Evolutionary conservation across 192 early-diverging fungal species (phyloP).

Genomic region (Backusella luteola): DNA sequence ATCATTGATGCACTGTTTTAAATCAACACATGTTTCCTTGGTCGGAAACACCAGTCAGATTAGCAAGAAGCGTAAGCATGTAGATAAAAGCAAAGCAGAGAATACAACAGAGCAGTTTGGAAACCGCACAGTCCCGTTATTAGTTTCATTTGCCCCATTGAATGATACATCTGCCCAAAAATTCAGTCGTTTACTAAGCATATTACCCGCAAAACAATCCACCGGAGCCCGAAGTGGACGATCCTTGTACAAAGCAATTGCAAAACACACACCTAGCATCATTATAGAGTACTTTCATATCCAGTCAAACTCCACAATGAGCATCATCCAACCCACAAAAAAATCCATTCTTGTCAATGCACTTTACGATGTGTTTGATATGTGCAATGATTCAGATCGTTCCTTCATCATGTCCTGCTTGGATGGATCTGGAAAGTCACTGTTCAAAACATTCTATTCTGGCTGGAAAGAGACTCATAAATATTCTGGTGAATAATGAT

Average conservation of each 20-base stretch:
- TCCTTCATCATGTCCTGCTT: constrained; percentile 62
- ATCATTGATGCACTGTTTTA: constrained; percentile 58
- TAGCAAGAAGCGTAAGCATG: neutral
- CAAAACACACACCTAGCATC: constrained; percentile 49
- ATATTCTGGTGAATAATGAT: constrained; percentile 52
- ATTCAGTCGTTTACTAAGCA: constrained; percentile 12
- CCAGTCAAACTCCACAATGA: constrained; percentile 47
- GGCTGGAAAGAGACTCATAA: constrained; percentile 52
- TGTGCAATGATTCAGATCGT: constrained; percentile 64
- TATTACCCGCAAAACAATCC: constrained; percentile 14
- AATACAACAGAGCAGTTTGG: neutral
- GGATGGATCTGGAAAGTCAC: constrained; percentile 50
- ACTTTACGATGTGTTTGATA: constrained; percentile 60
- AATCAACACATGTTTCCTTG: constrained; percentile 46
- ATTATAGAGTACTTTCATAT: constrained; percentile 59
- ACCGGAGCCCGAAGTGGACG: constrained; percentile 1
- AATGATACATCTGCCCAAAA: constrained; percentile 26
- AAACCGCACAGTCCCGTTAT: constrained; percentile 22
- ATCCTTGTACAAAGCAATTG: constrained; percentile 30
- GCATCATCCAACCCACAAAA: constrained; percentile 36
- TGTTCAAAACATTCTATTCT: constrained; percentile 49
- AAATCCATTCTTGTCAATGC: constrained; percentile 51
- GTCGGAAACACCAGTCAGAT: neutral
- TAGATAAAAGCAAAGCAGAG: constrained; percentile 12
- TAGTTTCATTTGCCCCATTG: constrained; percentile 34